Percentiles rank a stretch among this genome's conserved stretches.
Conservation (phyloP, 208 protist genomes). For the Endotrypanum monterogeii region DNA sequence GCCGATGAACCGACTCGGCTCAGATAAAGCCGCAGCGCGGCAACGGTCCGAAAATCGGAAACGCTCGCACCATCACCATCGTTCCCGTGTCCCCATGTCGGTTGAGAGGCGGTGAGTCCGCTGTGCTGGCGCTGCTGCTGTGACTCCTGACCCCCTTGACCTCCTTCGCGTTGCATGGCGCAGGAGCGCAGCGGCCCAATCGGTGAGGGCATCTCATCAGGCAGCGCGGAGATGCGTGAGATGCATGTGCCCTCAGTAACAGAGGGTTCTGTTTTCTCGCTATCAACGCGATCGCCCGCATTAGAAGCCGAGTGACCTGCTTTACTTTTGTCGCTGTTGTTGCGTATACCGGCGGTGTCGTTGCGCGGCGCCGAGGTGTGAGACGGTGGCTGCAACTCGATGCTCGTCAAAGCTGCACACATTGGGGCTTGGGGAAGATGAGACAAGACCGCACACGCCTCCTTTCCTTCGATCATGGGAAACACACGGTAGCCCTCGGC, state of each 20-base stretch:
- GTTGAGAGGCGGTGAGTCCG: not conserved
- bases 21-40: slow-evolving; percentile 17
- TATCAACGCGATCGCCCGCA: not conserved
- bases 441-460: slow-evolving; percentile 21
- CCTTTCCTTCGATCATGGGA: slow-evolving; percentile 44
- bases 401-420: slow-evolving; percentile 20
- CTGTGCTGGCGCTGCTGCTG: not conserved
- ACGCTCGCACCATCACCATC: not conserved
- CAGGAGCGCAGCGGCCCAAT: not conserved
- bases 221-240: not conserved
- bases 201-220: not conserved
- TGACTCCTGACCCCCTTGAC: not conserved
- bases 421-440: slow-evolving; percentile 15
- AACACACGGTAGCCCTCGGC: slow-evolving; percentile 79
- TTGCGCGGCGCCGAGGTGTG: not conserved
- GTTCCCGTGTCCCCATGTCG: too few relatives aligned
- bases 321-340: not conserved
- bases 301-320: not conserved
- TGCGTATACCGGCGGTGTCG: not conserved
- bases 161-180: not conserved
- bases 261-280: too few relatives aligned
- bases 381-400: not conserved
- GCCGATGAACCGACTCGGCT: slow-evolving; percentile 9
- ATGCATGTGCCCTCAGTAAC: not conserved
- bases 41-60: slow-evolving; percentile 5